Conservation (phyloP, 768 basidiomycete genomes). For the Suillus brevipes region DNA sequence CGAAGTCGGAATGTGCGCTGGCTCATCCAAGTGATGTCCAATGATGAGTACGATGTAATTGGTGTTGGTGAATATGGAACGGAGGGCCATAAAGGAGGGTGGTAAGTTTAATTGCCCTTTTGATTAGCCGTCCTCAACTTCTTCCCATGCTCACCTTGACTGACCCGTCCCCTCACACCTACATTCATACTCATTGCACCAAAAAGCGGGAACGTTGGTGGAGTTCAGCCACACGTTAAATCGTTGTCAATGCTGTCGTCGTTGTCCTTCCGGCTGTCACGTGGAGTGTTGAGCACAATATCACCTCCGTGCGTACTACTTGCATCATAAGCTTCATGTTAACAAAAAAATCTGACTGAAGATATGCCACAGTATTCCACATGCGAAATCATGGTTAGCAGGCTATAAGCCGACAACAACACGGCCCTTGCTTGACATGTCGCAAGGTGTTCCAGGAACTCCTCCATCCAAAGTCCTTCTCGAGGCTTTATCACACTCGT, state of each 20-base stretch:
- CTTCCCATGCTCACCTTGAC: not conserved
- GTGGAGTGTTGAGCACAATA: constrained; percentile 43
- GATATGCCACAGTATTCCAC: constrained; percentile 46
- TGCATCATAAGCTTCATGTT: not conserved
- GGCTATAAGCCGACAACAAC: constrained; percentile 41
- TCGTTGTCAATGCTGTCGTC: not conserved
- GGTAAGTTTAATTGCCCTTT: not conserved
- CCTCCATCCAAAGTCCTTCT: constrained; percentile 59
- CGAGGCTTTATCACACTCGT: constrained; percentile 45
- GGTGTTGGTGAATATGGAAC: not conserved
- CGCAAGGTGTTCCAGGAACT: constrained; percentile 72
- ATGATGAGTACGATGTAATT: not conserved
- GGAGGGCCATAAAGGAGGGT: not conserved
- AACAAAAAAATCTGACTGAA: not conserved
- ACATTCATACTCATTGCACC: not conserved
- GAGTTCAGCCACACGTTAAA: not conserved
- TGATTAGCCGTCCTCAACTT: not conserved
- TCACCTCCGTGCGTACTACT: constrained; percentile 43
- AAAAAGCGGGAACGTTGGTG: not conserved
- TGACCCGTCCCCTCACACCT: not conserved
- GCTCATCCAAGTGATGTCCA: not conserved
- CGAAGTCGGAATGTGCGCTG: not conserved
- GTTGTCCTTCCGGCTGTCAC: constrained; percentile 38
- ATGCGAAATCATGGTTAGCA: constrained; percentile 56
- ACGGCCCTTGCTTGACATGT: constrained; percentile 65